Base-by-base conservation (phyloP, 2,329 filamentous ascomycete genomes). In the Dactylellina cionopaga region DNA sequence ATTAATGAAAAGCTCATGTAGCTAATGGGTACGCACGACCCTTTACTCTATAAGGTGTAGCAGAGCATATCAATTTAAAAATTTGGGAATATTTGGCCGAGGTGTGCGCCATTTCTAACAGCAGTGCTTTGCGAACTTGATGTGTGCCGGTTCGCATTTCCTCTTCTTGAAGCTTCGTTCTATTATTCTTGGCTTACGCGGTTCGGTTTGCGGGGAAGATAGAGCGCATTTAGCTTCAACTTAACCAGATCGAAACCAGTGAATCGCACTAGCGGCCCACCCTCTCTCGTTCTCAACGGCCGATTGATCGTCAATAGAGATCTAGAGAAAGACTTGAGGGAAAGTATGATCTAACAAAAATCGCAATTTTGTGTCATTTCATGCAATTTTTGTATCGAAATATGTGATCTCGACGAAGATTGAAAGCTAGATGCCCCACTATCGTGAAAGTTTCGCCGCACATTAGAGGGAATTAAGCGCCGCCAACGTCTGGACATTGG, bases 171-270 rank as follows among this genome's bases (percentile, higher is more conserved):
- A 43, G n/a, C n/a, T n/a, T n/a, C n/a, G n/a, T 47, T 47, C 9
- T 9, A 22, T 29, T 27, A 25, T 27, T 29, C 58, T 63, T 51
- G 58, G 58, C 58, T 19, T 35, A 59, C 55, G 35, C 29, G 43
- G 31, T 52, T 17, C 13, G 49, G 44, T 22, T 7, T 19, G n/a
- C n/a, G n/a, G n/a, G n/a, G n/a, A n/a, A n/a, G n/a, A n/a, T n/a
- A 52, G 44, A 44, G 44, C 29, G 25, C 46, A 52, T 63, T 6
- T 15, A n/a, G n/a, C n/a, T n/a, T n/a, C n/a, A n/a, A n/a, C n/a
- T n/a, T n/a, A n/a, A n/a, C n/a, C n/a, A n/a, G n/a, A n/a, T n/a
- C n/a, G n/a, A n/a, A n/a, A n/a, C n/a, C n/a, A n/a, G n/a, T n/a
- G n/a, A n/a, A n/a, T n/a, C n/a, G 22, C 43, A 15, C 35, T 27